Base-by-base conservation (phyloP, 306 rosid species). In the Cucurbita moschata region DNA sequence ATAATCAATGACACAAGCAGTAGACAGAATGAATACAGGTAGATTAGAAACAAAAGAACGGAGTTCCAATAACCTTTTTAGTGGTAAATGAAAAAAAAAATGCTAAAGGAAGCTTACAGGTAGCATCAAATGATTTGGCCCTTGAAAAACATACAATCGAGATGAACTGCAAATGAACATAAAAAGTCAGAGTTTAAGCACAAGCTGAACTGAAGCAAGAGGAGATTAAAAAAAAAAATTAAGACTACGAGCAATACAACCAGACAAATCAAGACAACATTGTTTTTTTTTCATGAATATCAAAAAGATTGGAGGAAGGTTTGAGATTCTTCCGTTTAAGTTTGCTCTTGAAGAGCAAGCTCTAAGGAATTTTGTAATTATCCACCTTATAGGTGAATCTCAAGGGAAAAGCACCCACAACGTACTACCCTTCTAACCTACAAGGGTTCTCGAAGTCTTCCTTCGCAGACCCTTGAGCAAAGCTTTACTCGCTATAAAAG, bases 81-180 rank as follows among this genome's bases (percentile, higher is more conserved):
- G 53, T 43, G 37, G 40, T 43, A 47, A 43, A 18, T 43, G 44
- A 65, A 43, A 21, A 21, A 12, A 46, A 67, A 67, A 46, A 67
- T 18, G 56, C 73, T 11, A 10, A 40, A 1, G 5, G 61, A 78
- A 56, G 64, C 96, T 89, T 88, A 94, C 98, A 18, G 81, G 90
- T 75, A 87, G 96, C 98, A 90, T 89, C 86, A 94, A 82, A 50
- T 87, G 89, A 37, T 91, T 53, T 0, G 98, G 98, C 80, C 98
- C 98, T 87, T 94, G 97, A 62, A 94, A 85, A 81, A 90, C 81
- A 84, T 90, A 94, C 82, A 94, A 77, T 78, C 98, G 98, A 77
- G 98, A 61, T 74, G 98, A 94, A 73, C 98, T 94, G 85, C 23
- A 65, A 62, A 75, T 43, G 43, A 75, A 75, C 35, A 21, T 30